Conservation (phyloP, 1,139 yeast genomes). For the Tardiomyces blankii region DNA sequence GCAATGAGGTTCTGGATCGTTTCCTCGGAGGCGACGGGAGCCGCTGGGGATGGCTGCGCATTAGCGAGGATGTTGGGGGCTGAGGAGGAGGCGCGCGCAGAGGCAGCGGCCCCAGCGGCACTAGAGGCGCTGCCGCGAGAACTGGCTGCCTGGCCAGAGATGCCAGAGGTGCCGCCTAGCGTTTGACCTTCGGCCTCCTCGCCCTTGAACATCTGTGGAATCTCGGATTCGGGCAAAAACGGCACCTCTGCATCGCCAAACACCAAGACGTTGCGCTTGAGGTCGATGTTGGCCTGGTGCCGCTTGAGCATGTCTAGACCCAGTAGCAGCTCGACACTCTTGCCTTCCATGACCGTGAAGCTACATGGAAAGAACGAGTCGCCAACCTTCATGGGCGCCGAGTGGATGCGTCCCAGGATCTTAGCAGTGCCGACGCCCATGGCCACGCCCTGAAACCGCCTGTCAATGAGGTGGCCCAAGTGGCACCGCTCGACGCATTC, state of each 20-base stretch:
- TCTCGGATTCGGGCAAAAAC: constrained; percentile 65
- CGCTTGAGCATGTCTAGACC: constrained; percentile 80
- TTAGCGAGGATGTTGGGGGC: constrained; percentile 6
- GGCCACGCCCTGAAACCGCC: constrained; percentile 70
- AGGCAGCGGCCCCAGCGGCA: constrained; percentile 17
- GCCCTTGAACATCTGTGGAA: constrained; percentile 32
- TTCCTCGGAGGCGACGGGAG: constrained; percentile 31
- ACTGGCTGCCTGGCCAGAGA: not conserved
- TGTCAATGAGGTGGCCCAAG: constrained; percentile 65
- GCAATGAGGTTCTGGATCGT: constrained; percentile 45
- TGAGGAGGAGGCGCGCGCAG: constrained; percentile 8
- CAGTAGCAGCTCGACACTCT: constrained; percentile 31
- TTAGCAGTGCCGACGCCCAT: constrained; percentile 81
- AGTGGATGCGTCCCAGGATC: constrained; percentile 77
- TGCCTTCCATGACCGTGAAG: constrained; percentile 69
- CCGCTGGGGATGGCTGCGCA: constrained; percentile 11
- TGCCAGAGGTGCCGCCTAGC: not conserved
- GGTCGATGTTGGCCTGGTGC: constrained; percentile 74
- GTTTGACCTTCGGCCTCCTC: constrained; percentile 4
- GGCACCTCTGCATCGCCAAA: constrained; percentile 63
- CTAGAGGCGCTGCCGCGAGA: constrained; percentile 11
- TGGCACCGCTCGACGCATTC: constrained; percentile 64
- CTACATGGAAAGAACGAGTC: constrained; percentile 61
- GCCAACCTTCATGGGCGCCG: constrained; percentile 77
- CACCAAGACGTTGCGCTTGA: constrained; percentile 52